Evolutionary conservation across 345 rosid genomes (phyloP).

Genomic region (Aegle marmelos): DNA sequence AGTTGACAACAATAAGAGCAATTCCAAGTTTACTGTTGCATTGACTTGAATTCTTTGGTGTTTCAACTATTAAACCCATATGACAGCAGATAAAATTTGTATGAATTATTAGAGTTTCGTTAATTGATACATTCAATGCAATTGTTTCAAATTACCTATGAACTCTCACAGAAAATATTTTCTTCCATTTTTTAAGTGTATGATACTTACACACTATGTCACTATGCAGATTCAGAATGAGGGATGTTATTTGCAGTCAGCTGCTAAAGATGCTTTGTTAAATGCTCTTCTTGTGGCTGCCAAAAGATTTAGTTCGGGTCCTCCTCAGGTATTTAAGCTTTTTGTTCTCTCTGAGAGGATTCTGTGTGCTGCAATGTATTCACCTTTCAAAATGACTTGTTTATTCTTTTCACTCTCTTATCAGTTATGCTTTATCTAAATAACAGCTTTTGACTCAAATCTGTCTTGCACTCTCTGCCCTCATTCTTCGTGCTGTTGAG

Average conservation of each 20-base stretch:
- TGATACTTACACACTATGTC: neutral
- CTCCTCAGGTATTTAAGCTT: constrained; percentile 69
- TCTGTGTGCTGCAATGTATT: neutral
- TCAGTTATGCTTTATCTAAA: constrained; percentile 13
- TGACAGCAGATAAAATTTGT: neutral
- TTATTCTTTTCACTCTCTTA: neutral
- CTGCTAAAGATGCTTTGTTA: constrained; percentile 75
- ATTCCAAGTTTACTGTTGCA: constrained; percentile 4
- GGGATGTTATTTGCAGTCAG: constrained; percentile 64
- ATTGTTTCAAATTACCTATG: neutral
- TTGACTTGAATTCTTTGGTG: neutral
- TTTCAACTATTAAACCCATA: neutral
- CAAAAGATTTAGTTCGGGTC: constrained; percentile 78
- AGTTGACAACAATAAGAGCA: neutral
- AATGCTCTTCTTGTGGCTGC: constrained; percentile 85
- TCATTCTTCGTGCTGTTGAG: constrained; percentile 66
- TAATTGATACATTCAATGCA: neutral
- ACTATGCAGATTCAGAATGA: constrained; percentile 77
- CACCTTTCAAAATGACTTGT: neutral
- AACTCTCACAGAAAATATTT: neutral
- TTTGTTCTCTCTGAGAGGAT: neutral
- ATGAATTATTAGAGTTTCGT: neutral
- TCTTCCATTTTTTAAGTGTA: neutral
- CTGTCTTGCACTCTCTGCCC: constrained; percentile 87
- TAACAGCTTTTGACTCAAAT: constrained; percentile 92